A percentile compares a stretch with the other conserved stretches of the same genome.
phyloP scores from a whole-genome alignment of 1,139 yeast species.

The Blastobotrys malaysiensis region DNA sequence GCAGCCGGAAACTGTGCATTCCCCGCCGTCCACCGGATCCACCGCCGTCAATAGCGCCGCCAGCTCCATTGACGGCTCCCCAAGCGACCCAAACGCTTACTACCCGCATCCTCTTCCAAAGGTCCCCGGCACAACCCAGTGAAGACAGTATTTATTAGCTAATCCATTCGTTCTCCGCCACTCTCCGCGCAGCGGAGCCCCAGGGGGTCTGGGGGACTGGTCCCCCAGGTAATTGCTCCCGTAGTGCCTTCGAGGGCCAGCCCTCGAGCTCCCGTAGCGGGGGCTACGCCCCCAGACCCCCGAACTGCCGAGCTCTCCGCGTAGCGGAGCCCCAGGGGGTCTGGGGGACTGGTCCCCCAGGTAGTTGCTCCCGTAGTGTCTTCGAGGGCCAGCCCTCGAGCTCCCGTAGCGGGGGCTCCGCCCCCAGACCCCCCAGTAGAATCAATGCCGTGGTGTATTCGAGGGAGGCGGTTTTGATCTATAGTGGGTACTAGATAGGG shows the following conservation, averaged over 20 bases:
- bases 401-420: too few relatives aligned
- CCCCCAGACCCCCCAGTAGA: too few relatives aligned
- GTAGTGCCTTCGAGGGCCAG: too few relatives aligned
- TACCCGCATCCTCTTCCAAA: slow-evolving; percentile 8
- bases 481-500: not conserved
- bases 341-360: not conserved
- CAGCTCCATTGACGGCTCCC: not conserved
- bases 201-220: not conserved
- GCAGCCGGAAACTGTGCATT: slow-evolving; percentile 10
- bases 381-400: too few relatives aligned
- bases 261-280: too few relatives aligned
- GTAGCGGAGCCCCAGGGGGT: not conserved
- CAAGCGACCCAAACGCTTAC: not conserved
- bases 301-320: too few relatives aligned
- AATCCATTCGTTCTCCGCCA: not conserved
- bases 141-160: not conserved
- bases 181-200: too few relatives aligned
- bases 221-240: too few relatives aligned
- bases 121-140: slow-evolving; percentile 3
- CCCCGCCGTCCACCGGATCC: slow-evolving; percentile 7
- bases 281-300: too few relatives aligned
- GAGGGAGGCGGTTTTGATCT: slow-evolving; percentile 6
- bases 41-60: not conserved
- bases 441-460: not conserved
- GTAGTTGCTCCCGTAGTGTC: too few relatives aligned